A percentile compares a stretch with the other conserved stretches of the same genome.
Conservation (phyloP, 495 filamentous ascomycete species). For the Thermothielavioides terrestris region DNA sequence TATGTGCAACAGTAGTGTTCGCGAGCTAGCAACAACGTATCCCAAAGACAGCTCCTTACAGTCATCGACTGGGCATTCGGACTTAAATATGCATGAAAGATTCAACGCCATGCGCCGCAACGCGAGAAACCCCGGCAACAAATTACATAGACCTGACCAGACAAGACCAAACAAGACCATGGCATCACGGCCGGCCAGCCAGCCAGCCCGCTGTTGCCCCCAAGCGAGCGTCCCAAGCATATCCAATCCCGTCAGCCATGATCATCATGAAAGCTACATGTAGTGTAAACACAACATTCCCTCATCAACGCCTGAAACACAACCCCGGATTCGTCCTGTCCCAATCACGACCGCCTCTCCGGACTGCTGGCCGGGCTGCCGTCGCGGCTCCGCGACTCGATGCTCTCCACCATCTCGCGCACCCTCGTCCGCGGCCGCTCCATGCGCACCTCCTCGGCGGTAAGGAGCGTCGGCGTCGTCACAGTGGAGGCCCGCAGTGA, state of each 20-base stretch:
- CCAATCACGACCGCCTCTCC: constrained; percentile 3
- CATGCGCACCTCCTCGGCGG: constrained; percentile 27
- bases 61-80: too few relatives aligned
- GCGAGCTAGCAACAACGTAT: too few relatives aligned
- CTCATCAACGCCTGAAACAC: neutral
- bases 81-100: neutral
- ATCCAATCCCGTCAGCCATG: neutral
- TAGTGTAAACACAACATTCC: neutral
- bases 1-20: too few relatives aligned
- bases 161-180: neutral
- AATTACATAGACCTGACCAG: neutral
- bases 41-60: too few relatives aligned
- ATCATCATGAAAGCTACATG: neutral
- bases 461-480: constrained; percentile 16
- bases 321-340: neutral
- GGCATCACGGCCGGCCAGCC: neutral
- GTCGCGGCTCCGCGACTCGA: constrained; percentile 33
- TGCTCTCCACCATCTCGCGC: constrained; percentile 40
- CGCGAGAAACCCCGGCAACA: neutral
- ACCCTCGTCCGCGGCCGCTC: constrained; percentile 33
- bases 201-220: neutral
- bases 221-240: neutral
- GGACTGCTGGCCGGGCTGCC: constrained; percentile 26
- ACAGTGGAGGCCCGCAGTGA: constrained; percentile 12
- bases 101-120: neutral